Evolutionary conservation across 805 yeast genomes (phyloP).

Genomic region (Sugiyamaella floridensis): DNA sequence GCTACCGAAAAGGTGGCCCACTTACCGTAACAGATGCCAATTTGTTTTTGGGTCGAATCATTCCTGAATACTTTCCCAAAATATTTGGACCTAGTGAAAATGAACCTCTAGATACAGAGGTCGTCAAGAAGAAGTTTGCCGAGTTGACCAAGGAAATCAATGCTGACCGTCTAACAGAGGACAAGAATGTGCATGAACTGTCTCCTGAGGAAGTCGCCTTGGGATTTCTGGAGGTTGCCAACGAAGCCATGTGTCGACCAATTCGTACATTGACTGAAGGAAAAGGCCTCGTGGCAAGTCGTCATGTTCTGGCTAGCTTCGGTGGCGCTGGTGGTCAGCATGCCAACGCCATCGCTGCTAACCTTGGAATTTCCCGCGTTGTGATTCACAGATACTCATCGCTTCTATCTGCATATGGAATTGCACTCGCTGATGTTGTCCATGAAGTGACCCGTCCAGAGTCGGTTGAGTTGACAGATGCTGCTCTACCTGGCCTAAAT

Average conservation of each 20-base stretch:
- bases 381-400: slow-evolving; percentile 78
- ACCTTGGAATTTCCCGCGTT: slow-evolving; percentile 60
- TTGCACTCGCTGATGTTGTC: slow-evolving; percentile 79
- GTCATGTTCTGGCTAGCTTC: slow-evolving; percentile 71
- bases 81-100: slow-evolving; percentile 79
- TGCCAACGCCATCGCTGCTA: slow-evolving; percentile 68
- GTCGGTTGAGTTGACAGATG: slow-evolving; percentile 36
- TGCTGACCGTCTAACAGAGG: slow-evolving; percentile 36
- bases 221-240: slow-evolving; percentile 79
- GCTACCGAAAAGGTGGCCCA: slow-evolving; percentile 80
- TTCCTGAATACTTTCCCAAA: slow-evolving; percentile 70
- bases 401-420: slow-evolving; percentile 80
- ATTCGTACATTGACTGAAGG: slow-evolving; percentile 80
- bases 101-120: slow-evolving; percentile 55
- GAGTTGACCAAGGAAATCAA: slow-evolving; percentile 54
- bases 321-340: slow-evolving; percentile 97
- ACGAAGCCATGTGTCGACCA: slow-evolving; percentile 87
- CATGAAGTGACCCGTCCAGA: slow-evolving; percentile 74
- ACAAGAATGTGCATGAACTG: slow-evolving; percentile 29
- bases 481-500: slow-evolving; percentile 33
- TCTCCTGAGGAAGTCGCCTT: slow-evolving; percentile 64
- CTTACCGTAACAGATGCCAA: slow-evolving; percentile 83
- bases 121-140: slow-evolving; percentile 44
- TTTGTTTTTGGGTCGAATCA: slow-evolving; percentile 59
- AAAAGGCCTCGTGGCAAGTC: slow-evolving; percentile 60